Percentiles rank a stretch among this genome's conserved stretches.
These are phyloP conservation scores for Kodamaea hsintzibuensis DNA, from an alignment of 805 yeast genomes.

Conservation along the genomic window DNA sequence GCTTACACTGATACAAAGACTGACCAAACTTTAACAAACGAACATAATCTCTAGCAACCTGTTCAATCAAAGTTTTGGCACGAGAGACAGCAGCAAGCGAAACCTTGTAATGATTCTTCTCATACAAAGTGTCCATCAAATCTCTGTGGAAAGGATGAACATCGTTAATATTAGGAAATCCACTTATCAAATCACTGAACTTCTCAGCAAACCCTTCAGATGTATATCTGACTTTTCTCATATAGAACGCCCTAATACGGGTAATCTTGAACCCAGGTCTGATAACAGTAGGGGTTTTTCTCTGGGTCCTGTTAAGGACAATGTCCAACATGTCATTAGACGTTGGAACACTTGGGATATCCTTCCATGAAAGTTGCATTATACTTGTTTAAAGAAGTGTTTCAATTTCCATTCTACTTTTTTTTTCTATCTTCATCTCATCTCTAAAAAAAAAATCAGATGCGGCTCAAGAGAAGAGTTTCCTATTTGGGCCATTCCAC, in stretches of 20 bases:
- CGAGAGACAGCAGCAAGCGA: constrained; percentile 92
- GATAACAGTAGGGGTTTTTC: constrained; percentile 98
- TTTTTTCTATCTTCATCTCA: constrained; percentile 8
- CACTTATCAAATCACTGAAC: constrained; percentile 77
- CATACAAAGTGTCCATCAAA: constrained; percentile 95
- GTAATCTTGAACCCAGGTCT: constrained; percentile 95
- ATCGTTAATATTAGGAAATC: constrained; percentile 96
- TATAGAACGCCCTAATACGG: constrained; percentile 94
- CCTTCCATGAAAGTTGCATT: constrained; percentile 99
- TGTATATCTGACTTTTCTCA: constrained; percentile 96
- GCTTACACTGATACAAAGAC: constrained; percentile 97
- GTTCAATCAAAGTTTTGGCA: constrained; percentile 92
- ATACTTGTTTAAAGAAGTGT: constrained; percentile 13
- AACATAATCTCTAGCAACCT: constrained; percentile 92
- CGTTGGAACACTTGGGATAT: constrained; percentile 92
- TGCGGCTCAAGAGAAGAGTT: constrained; percentile 14
- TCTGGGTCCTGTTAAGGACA: constrained; percentile 94
- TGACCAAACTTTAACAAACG: constrained; percentile 96
- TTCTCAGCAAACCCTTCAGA: constrained; percentile 96
- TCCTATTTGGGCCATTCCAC: constrained; percentile 10
- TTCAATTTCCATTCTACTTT: constrained; percentile 3
- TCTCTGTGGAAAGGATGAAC: constrained; percentile 99
- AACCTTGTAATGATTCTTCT: constrained; percentile 96
- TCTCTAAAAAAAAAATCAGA: constrained; percentile 11
- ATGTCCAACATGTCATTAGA: constrained; percentile 93